Conservation (phyloP, 352 stramenopile species). For the Elongisporangium anandrum region DNA sequence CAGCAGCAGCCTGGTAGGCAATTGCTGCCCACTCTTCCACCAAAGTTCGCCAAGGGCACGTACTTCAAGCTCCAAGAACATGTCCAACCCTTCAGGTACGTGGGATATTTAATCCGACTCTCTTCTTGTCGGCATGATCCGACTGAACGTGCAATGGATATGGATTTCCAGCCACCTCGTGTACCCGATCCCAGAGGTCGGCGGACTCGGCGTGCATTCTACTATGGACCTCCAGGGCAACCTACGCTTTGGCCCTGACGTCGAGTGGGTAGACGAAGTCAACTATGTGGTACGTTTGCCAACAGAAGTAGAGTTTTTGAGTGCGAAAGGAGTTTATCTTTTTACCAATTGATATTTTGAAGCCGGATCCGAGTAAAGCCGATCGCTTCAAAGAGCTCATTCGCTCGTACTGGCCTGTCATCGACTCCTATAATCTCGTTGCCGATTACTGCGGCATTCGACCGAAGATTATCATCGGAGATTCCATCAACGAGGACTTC, state of each 20-base stretch:
- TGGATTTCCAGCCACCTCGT: conserved; percentile 76
- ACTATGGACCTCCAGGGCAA: conserved; percentile 93
- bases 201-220: conserved; percentile 95
- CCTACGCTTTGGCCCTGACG: conserved; percentile 95
- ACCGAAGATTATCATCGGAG: conserved; percentile 88
- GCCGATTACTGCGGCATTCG: conserved; percentile 96
- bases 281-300: conserved; percentile 66
- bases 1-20: neutral
- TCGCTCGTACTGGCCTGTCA: conserved; percentile 91
- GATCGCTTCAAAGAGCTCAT: conserved; percentile 63
- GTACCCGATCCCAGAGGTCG: conserved; percentile 94
- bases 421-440: conserved; percentile 71
- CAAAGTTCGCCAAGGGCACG: conserved; percentile 93
- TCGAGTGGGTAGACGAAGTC: conserved; percentile 91
- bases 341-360: neutral
- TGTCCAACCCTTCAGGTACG: conserved; percentile 55
- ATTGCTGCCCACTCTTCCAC: conserved; percentile 26
- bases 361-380: conserved; percentile 61
- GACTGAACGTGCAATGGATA: neutral
- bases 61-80: conserved; percentile 90
- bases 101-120: neutral
- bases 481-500: conserved; percentile 84
- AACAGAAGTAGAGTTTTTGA: too few species aligned
- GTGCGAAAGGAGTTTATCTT: neutral
- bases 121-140: neutral